Evolutionary conservation across 73 alveolate species (phyloP).

Genomic region (Tetrahymena malaccensis): DNA sequence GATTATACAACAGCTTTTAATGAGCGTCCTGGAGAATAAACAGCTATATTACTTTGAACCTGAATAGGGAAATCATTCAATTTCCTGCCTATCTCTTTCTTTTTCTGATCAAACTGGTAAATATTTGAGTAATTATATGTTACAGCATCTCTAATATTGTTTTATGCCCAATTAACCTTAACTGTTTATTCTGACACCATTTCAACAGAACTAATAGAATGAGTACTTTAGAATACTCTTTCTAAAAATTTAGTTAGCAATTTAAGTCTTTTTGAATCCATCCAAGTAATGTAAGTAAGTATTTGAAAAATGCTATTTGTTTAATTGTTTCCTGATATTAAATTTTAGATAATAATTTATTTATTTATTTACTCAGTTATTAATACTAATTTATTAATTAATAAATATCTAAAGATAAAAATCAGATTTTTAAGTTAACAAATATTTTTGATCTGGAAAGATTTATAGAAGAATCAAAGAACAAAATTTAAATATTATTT

Average conservation of each 20-base stretch:
- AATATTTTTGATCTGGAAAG: not conserved
- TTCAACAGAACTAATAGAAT: not conserved
- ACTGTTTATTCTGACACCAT: not conserved
- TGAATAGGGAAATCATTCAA: not conserved
- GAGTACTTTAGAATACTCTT: not conserved
- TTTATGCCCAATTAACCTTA: not conserved
- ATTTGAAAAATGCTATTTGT: not conserved
- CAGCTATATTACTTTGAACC: not conserved
- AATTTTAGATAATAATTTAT: too few relatives aligned
- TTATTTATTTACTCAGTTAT: too few relatives aligned
- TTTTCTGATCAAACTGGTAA: not conserved
- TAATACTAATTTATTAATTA: too few relatives aligned
- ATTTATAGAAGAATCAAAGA: not conserved
- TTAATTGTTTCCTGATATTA: not conserved
- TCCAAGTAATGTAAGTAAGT: not conserved
- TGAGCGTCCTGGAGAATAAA: not conserved
- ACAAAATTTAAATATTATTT: not conserved
- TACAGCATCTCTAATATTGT: not conserved
- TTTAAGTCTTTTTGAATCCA: not conserved
- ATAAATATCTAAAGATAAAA: not conserved
- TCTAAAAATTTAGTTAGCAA: not conserved
- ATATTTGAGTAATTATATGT: not conserved
- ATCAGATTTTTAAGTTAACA: not conserved
- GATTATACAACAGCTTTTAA: not conserved
- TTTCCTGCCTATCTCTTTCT: not conserved